Evolutionary conservation across 495 filamentous ascomycete genomes (phyloP), one percentile per base, ranked within the genome.

Genomic region (Penicillium psychrofluorescens): DNA sequence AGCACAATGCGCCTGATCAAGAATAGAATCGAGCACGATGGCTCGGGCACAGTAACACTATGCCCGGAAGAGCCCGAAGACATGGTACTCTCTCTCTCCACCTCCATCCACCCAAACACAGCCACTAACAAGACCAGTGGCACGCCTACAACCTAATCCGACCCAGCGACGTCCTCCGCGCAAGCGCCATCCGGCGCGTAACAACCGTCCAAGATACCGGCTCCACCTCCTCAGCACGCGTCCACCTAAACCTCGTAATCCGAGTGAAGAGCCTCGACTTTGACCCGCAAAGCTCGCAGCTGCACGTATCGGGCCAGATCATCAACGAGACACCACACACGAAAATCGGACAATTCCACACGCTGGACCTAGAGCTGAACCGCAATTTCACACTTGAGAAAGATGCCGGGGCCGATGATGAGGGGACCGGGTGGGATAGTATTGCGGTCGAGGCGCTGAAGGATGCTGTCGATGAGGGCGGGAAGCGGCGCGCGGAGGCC

Each of bases 81-180:
- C 63, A 95, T 98, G 90, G 87, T 90, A 72, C 44, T 4, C 32
- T 34, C 32, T 12, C n/a, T 34, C 9, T 7, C 6, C n/a, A 3
- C 2, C 10, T 7, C 32, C 32, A 10, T 34, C 32, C 32, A 34
- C 32, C 9, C 32, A 6, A 12, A 4, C n/a, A 11, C n/a, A 3
- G 8, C 12, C 37, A 42, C 46, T 40, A 29, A 43, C 27, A 38
- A 27, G 36, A 43, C 14, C 42, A 92, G 87, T 98, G 92, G 92
- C 90, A 96, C 57, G 84, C 85, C 61, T 90, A 95, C 75, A 98
- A 98, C 68, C 77, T 98, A 32, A 91, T 98, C 61, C 79, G 81
- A 10, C 78, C 81, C 16, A 75, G 69, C 32, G 94, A 98, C 52
- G 67, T 87, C 38, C 74, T 98, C 44, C 82, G 81, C 50, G 90